Conservation (phyloP, 805 yeast species). For the Torulaspora microellipsoides region DNA sequence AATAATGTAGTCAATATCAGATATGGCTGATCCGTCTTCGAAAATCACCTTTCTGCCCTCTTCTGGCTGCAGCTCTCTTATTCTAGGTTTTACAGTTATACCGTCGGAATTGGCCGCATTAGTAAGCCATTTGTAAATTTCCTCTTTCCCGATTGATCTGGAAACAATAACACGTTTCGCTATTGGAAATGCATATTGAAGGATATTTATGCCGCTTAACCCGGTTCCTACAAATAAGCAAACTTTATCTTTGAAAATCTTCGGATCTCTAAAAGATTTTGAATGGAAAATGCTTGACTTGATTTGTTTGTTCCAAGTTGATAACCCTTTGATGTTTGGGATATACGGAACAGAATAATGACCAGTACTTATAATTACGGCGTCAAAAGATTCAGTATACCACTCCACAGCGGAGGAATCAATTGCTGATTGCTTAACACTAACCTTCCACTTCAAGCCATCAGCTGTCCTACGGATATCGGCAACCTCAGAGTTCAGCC, state of each 20-base stretch:
- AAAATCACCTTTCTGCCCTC: constrained; percentile 30
- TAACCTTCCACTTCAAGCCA: constrained; percentile 12
- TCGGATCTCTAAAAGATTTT: constrained; percentile 15
- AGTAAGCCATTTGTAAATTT: constrained; percentile 36
- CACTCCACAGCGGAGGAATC: constrained; percentile 33
- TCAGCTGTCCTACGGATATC: constrained; percentile 14
- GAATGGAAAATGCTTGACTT: constrained; percentile 42
- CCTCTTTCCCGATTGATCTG: constrained; percentile 65
- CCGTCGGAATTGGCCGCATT: constrained; percentile 39
- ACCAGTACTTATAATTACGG: constrained; percentile 39
- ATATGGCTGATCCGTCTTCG: constrained; percentile 33
- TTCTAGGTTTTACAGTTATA: constrained; percentile 35
- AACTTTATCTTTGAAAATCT: constrained; percentile 27
- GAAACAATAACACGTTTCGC: constrained; percentile 52
- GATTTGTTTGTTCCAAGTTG: constrained; percentile 14
- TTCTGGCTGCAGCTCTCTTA: constrained; percentile 27
- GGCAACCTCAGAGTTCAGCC: constrained; percentile 18
- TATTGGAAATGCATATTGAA: constrained; percentile 38
- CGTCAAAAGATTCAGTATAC: constrained; percentile 39
- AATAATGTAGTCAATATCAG: constrained; percentile 28
- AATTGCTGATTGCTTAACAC: constrained; percentile 6
- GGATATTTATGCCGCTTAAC: constrained; percentile 38
- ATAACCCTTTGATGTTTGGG: constrained; percentile 25
- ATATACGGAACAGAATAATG: constrained; percentile 41
- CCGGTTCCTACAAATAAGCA: constrained; percentile 41